Percentiles rank a stretch among this genome's conserved stretches.
phyloP scores from a whole-genome alignment of 2,329 filamentous ascomycete species.

The Macrophomina pseudophaseolina region DNA sequence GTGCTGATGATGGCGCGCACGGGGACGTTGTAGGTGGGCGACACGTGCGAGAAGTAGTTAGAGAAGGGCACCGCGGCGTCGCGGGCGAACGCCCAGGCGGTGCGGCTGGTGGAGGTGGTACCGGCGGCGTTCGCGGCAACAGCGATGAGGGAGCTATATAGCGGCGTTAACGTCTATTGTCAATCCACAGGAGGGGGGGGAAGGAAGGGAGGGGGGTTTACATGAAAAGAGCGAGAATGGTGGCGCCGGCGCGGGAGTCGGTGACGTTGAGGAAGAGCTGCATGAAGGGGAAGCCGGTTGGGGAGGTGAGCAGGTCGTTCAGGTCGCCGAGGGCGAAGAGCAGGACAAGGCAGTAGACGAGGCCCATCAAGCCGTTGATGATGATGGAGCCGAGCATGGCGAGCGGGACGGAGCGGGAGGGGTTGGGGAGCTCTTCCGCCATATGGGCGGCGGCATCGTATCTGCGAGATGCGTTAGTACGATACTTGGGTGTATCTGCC shows the following conservation, averaged over 20 bases:
- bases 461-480: constrained; percentile 30
- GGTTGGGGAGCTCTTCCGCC: constrained; percentile 39
- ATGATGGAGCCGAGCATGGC: constrained; percentile 42
- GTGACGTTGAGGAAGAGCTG: constrained; percentile 46
- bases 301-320: constrained; percentile 45
- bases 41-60: constrained; percentile 45
- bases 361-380: constrained; percentile 54
- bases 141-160: constrained; percentile 30
- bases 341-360: constrained; percentile 50
- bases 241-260: constrained; percentile 33
- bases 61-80: constrained; percentile 47
- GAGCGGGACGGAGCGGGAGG: constrained; percentile 37
- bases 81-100: constrained; percentile 47
- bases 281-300: constrained; percentile 52
- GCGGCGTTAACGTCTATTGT: too few relatives aligned
- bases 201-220: too few relatives aligned
- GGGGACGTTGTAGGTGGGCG: constrained; percentile 37
- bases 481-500: too few relatives aligned
- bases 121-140: constrained; percentile 40
- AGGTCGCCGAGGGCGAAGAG: constrained; percentile 52
- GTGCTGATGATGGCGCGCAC: constrained; percentile 38
- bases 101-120: constrained; percentile 45
- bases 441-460: constrained; percentile 53
- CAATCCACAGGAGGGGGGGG: too few relatives aligned
- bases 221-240: constrained; percentile 38